Base-by-base conservation (phyloP, 208 protist species). In the Acanthamoeba lenticulata region DNA sequence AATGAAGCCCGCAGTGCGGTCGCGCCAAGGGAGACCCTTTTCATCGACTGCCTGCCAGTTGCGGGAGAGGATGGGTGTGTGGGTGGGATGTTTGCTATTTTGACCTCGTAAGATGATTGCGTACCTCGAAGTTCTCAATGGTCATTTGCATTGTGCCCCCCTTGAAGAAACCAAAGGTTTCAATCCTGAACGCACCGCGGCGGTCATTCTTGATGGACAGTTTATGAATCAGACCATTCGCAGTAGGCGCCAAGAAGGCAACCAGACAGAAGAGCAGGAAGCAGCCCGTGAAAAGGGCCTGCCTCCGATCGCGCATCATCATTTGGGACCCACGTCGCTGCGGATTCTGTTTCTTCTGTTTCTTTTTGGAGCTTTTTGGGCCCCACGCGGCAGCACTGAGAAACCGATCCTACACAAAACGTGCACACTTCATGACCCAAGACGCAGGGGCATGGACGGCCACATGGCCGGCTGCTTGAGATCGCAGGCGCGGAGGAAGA, bases 131-230 rank as follows among this genome's bases (percentile, higher is more conserved):
- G 45, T 60, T 60, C 21, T 60, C 47, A 6, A 88, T 57, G 3
- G 27, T 0, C 42, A 88, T 88, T 24, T 88, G 29, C 45, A 88
- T 60, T 36, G 40, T 24, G 15, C 79, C 79, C 5, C 79, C 79
- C 15, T 2, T 49, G 45, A 88, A 88, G 47, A 88, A 88, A 15
- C 79, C 79, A 88, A 88, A 88, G 6, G 79, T 88, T 60, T 88
- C 79, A 15, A 88, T 49, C 36, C 45, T 32, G 29, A 60, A 88
- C 5, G 79, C 45, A 27, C n/a, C 11, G 24, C 79, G 24, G 7
- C 34, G 45, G 34, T 88, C 79, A 88, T 88, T 60, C 32, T 60
- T 38, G 27, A 88, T 60, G 24, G 45, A 62, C 19, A 88, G n/a
- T 27, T 88, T 40, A 32, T 88, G 79, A 27, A 88, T 57, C 7